A percentile compares a stretch with the other conserved stretches of the same genome.
phyloP scores from a whole-genome alignment of 495 filamentous ascomycete species.

The Lophiostoma macrostomum region DNA sequence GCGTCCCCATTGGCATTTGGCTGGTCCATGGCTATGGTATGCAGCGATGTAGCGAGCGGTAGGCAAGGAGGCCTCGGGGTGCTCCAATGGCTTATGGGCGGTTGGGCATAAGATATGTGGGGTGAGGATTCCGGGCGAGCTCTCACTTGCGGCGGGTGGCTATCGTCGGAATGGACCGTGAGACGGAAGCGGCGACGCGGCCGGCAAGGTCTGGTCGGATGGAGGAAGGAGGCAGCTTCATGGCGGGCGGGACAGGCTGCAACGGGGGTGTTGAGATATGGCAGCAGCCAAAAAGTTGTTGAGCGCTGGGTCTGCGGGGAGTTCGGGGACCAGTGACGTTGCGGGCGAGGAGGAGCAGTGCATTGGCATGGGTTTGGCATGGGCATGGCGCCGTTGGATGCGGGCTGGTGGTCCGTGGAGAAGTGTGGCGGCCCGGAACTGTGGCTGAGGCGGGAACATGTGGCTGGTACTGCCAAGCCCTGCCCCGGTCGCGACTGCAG shows the following conservation, averaged over 20 bases:
- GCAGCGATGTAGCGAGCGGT: not conserved
- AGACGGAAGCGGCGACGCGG: conserved; percentile 16
- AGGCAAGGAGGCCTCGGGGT: not conserved
- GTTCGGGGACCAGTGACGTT: no score
- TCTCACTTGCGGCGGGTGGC: conserved; percentile 4
- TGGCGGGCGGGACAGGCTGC: not conserved
- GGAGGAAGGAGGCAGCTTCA: not conserved
- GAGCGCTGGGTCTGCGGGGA: no score
- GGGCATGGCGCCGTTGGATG: no score
- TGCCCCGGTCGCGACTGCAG: no score
- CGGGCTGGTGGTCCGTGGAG: no score
- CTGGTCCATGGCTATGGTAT: not conserved
- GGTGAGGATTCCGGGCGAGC: conserved; percentile 1
- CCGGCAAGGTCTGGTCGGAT: not conserved
- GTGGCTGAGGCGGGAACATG: no score
- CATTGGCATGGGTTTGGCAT: no score
- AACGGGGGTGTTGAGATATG: not conserved
- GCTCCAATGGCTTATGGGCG: not conserved
- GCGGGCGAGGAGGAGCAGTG: no score
- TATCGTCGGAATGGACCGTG: not conserved
- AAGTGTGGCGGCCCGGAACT: no score
- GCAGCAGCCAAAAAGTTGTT: not conserved
- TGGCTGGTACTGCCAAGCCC: no score
- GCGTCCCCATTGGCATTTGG: not conserved
- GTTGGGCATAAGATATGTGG: not conserved